Percentiles rank a stretch among this genome's conserved stretches.
These are phyloP conservation scores for Boletus rufocinnamomeus DNA, from an alignment of 768 basidiomycete species.

Conservation along the genomic window DNA sequence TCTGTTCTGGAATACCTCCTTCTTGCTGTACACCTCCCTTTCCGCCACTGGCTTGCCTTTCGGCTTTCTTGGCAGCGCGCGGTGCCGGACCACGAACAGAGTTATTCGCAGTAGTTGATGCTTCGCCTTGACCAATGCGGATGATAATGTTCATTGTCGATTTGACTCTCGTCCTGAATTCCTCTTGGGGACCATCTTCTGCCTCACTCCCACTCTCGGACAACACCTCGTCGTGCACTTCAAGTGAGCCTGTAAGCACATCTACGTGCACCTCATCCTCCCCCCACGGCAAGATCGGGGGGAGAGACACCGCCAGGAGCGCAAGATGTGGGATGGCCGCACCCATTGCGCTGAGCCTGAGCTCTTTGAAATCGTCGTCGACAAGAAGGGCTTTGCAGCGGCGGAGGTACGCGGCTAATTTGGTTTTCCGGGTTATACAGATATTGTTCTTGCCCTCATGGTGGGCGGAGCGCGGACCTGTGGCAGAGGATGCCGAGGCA, in stretches of 20 bases:
- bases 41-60: conserved; percentile 11
- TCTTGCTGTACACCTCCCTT: conserved; percentile 7
- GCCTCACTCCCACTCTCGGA: conserved; percentile 49
- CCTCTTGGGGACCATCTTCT: conserved; percentile 56
- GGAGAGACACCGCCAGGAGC: conserved; percentile 68
- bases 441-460: conserved; percentile 81
- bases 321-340: conserved; percentile 85
- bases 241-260: conserved; percentile 67
- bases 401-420: conserved; percentile 70
- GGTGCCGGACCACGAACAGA: conserved; percentile 1
- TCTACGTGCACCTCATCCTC: conserved; percentile 62
- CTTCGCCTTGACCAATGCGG: conserved; percentile 62
- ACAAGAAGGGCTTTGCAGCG: conserved; percentile 74
- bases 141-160: conserved; percentile 65
- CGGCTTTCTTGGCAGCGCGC: conserved; percentile 8
- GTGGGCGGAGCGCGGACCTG: conserved; percentile 78
- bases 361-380: conserved; percentile 75
- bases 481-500: conserved; percentile 71
- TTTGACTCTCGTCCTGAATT: conserved; percentile 63
- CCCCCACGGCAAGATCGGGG: conserved; percentile 68
- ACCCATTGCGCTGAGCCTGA: conserved; percentile 82
- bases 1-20: conserved; percentile 20
- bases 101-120: conserved; percentile 24
- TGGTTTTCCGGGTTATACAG: conserved; percentile 76
- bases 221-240: conserved; percentile 76